phyloP scores from a whole-genome alignment of 768 basidiomycete genomes.

The Candolleomyces aberdarensis region DNA sequence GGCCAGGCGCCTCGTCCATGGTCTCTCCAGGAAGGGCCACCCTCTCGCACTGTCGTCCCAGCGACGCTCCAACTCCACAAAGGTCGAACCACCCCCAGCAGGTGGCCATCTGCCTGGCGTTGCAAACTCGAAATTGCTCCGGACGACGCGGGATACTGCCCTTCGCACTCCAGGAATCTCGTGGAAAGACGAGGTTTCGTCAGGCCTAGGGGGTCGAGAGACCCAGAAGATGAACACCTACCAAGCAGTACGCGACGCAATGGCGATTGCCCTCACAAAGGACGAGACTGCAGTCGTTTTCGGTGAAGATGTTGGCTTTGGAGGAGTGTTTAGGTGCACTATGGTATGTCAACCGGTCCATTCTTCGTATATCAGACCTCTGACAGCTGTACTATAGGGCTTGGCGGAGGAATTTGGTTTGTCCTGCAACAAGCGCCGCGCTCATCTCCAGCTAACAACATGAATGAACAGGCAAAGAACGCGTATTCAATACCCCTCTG shows the following conservation, averaged over 20 bases:
- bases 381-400: constrained; percentile 45
- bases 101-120: constrained; percentile 74
- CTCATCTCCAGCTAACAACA: constrained; percentile 7
- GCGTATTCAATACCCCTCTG: constrained; percentile 93
- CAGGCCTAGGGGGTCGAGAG: constrained; percentile 69
- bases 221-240: constrained; percentile 96
- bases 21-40: constrained; percentile 2
- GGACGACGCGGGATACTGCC: constrained; percentile 62
- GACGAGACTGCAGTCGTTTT: constrained; percentile 89
- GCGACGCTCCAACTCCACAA: constrained; percentile 52
- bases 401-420: constrained; percentile 90
- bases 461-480: constrained; percentile 62
- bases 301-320: constrained; percentile 90
- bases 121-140: constrained; percentile 64
- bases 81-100: constrained; percentile 67
- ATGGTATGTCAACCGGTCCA: constrained; percentile 51
- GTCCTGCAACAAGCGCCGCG: constrained; percentile 15
- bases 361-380: not conserved
- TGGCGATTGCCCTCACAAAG: constrained; percentile 81
- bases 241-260: constrained; percentile 88
- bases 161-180: constrained; percentile 67
- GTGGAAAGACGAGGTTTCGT: constrained; percentile 65
- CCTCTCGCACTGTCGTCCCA: constrained; percentile 6
- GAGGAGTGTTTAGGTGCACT: constrained; percentile 92
- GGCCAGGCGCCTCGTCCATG: constrained; percentile 4